These are phyloP conservation scores for Salisapilia sapeloensis DNA, from an alignment of 352 stramenopile genomes.

Conservation along the genomic window DNA sequence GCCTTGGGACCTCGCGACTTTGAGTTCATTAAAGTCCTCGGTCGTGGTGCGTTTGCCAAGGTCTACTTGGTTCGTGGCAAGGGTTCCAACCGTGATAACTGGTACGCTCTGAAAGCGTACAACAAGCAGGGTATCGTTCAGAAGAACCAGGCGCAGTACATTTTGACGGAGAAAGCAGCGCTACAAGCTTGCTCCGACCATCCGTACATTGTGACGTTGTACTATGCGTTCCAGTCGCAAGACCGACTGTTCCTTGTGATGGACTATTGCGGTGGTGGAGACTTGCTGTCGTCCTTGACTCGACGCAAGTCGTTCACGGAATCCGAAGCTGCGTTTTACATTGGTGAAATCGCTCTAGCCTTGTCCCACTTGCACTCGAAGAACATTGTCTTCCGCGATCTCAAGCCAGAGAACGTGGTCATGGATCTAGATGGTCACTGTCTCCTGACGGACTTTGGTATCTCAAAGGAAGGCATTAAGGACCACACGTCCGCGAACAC, in stretches of 20 bases:
- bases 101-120: slow-evolving; percentile 76
- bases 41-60: slow-evolving; percentile 68
- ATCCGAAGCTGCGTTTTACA: slow-evolving; percentile 68
- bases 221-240: slow-evolving; percentile 75
- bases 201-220: slow-evolving; percentile 73
- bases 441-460: slow-evolving; percentile 71
- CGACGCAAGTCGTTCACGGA: slow-evolving; percentile 70
- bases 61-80: slow-evolving; percentile 74
- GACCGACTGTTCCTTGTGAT: slow-evolving; percentile 75
- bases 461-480: slow-evolving; percentile 78
- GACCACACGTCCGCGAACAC: slow-evolving; percentile 75
- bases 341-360: slow-evolving; percentile 64
- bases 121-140: slow-evolving; percentile 81
- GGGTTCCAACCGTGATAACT: slow-evolving; percentile 73
- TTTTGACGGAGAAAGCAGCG: slow-evolving; percentile 68
- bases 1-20: slow-evolving; percentile 70
- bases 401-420: slow-evolving; percentile 78
- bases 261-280: slow-evolving; percentile 71
- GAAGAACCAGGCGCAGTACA: slow-evolving; percentile 82
- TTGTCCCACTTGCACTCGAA: slow-evolving; percentile 74
- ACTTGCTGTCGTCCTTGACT: slow-evolving; percentile 59
- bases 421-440: slow-evolving; percentile 75
- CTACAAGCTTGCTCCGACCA: slow-evolving; percentile 73
- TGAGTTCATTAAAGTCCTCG: slow-evolving; percentile 75
- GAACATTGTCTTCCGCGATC: slow-evolving; percentile 77